These are phyloP conservation scores for Blumeria graminis DNA, from an alignment of 2,329 filamentous ascomycete species.

Conservation along the genomic window DNA sequence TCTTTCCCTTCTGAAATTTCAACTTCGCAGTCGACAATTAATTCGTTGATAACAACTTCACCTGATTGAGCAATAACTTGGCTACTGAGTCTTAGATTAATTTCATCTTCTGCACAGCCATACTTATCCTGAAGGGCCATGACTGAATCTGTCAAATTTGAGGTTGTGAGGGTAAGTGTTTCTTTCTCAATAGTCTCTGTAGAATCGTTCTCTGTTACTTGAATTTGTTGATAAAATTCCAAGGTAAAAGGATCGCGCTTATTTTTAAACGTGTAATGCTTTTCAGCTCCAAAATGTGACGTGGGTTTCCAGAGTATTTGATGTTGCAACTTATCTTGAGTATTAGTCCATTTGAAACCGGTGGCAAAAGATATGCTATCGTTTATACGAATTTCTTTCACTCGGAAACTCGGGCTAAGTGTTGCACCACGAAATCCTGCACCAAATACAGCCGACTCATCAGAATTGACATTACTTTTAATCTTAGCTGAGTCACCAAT, in stretches of 20 bases:
- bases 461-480: slow-evolving; percentile 83
- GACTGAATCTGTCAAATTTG: slow-evolving; percentile 71
- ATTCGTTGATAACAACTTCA: slow-evolving; percentile 52
- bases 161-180: slow-evolving; percentile 43
- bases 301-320: slow-evolving; percentile 65
- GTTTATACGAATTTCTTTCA: slow-evolving; percentile 80
- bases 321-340: slow-evolving; percentile 44
- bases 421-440: slow-evolving; percentile 84
- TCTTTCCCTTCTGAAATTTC: slow-evolving; percentile 51
- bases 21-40: slow-evolving; percentile 65
- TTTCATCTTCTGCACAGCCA: slow-evolving; percentile 44
- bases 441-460: slow-evolving; percentile 89
- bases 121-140: slow-evolving; percentile 53
- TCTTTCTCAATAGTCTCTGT: slow-evolving; percentile 29
- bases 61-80: slow-evolving; percentile 50
- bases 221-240: slow-evolving; percentile 52
- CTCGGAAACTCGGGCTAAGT: slow-evolving; percentile 82
- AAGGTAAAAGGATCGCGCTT: slow-evolving; percentile 53
- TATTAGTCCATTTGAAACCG: slow-evolving; percentile 47
- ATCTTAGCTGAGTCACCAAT: slow-evolving; percentile 54
- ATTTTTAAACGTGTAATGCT: slow-evolving; percentile 67
- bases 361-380: slow-evolving; percentile 54
- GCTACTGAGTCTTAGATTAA: slow-evolving; percentile 58
- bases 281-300: slow-evolving; percentile 52
- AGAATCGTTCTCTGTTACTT: slow-evolving; percentile 19